Conservation (phyloP, 805 yeast species). For the Ogataea degrootiae region DNA sequence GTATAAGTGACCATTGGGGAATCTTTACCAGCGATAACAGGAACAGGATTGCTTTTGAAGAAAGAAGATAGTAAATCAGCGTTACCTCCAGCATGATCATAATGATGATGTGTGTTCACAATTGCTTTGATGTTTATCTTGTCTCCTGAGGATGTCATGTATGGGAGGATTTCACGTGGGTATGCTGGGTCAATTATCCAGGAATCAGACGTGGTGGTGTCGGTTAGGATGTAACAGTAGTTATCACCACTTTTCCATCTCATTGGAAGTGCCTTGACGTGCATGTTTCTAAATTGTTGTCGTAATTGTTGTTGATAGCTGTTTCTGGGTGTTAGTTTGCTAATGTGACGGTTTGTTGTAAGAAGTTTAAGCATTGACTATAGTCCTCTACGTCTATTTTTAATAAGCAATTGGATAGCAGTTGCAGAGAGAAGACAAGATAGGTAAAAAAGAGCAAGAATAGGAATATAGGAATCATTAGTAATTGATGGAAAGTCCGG, state of each 20-base stretch:
- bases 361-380: no score
- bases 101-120: conserved; percentile 95
- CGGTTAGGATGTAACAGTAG: conserved; percentile 76
- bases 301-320: neutral
- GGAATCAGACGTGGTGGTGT: conserved; percentile 58
- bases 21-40: conserved; percentile 80
- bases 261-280: conserved; percentile 78
- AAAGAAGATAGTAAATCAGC: conserved; percentile 25
- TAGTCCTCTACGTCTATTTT: no score
- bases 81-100: conserved; percentile 93
- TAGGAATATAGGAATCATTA: no score
- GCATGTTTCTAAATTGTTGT: conserved; percentile 57
- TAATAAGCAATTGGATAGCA: no score
- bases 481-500: no score
- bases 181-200: conserved; percentile 94
- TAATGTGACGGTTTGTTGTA: no score
- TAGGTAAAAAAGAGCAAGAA: no score
- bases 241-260: conserved; percentile 94
- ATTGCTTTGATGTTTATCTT: conserved; percentile 60
- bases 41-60: conserved; percentile 38
- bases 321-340: neutral
- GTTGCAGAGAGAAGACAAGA: no score
- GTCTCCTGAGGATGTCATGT: conserved; percentile 22
- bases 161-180: conserved; percentile 61
- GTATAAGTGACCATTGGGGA: conserved; percentile 68